Evolutionary conservation across 352 stramenopile species (phyloP), one percentile per base, ranked within the genome.

Genomic region (Phytopythium ostracodes): DNA sequence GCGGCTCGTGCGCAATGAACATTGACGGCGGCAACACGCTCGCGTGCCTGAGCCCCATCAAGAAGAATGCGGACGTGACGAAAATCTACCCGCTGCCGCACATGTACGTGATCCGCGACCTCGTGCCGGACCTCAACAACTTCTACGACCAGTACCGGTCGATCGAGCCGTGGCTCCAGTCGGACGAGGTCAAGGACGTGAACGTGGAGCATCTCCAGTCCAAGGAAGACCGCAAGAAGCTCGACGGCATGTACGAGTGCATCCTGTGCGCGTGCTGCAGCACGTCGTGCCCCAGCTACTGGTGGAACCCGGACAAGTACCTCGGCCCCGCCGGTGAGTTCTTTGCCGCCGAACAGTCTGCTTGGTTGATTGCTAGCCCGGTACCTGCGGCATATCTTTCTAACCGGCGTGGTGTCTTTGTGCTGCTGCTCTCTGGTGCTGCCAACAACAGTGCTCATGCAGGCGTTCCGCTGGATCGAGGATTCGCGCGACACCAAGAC

Each of bases 231-330:
- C 90, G 98, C 61, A 98, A 98, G 84, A 99, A 99, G 76, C 83
- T 99, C 11, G 98, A 99, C 75, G 97, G 98, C 64, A 99, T 99
- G 97, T 99, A 99, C 79, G 98, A 99, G 85, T 99, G 97, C 80
- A 99, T 99, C 66, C 86, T 99, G 22, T 99, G 98, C 78, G 97
- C 97, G 25, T 99, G 98, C 83, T 99, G 98, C 84, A 97, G 83
- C 65, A 99, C 98, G 6, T 98, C 97, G 38, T 99, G 98, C 83
- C 97, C 98, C 29, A 98, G 87, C 56, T 99, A 99, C 84, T 99
- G 98, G 98, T 99, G 98, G 98, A 99, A 99, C 84, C 82, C 84
- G 22, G 92, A 97, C 73, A 98, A 97, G 84, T 98, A 98, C 81
- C 83, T 98, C 51, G 92, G 92, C 60, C 92, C 92, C 9, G 89